Base-by-base conservation (phyloP, 106 monocot genomes). In the Hemerocallis citrina region DNA sequence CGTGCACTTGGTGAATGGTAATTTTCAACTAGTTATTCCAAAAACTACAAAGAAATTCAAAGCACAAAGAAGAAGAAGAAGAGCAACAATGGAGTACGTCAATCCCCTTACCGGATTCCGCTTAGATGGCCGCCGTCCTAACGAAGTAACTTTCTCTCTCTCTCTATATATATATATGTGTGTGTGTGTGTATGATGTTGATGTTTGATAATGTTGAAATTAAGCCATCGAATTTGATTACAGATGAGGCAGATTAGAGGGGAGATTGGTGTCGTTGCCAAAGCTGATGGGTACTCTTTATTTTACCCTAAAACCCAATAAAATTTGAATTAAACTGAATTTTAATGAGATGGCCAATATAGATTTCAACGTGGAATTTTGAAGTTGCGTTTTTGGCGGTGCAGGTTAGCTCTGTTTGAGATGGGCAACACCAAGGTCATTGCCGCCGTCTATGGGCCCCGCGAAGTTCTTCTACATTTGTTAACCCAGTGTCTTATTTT, bases 391-490 rank as follows among this genome's bases (percentile, higher is more conserved):
- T 31, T 70, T 63, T 10, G 21, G 44, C 4, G 47, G n/a, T 73
- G 59, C 82, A 99, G 98, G 14, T 92, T 92, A 3, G 91, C 88
- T 22, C 40, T 79, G 16, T 99, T 99, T 56, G 91, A 91, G 72
- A 98, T 98, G 96, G 90, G 96, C 21, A 98, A 98, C 62, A 98
- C 96, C 49, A 87, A 88, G 63, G 92, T 99, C 59, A 88, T 99
- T 44, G 98, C 92, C 15, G 88, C 92, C 64, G 88, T 98, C 6
- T 99, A 92, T 28, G 98, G 98, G 3, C 92, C 98, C 3, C 72
- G 82, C 55, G 88, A 91, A 88, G 87, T 96, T 52, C 17, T 27
- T 19, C 15, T 17, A 6, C 6, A 5, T 57, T 23, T 28, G 17
- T 9, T 57, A 23, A 8, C n/a, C 6, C n/a, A n/a, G n/a, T n/a